phyloP scores from a whole-genome alignment of 139 green algal species.

The Chlorella sp. region DNA sequence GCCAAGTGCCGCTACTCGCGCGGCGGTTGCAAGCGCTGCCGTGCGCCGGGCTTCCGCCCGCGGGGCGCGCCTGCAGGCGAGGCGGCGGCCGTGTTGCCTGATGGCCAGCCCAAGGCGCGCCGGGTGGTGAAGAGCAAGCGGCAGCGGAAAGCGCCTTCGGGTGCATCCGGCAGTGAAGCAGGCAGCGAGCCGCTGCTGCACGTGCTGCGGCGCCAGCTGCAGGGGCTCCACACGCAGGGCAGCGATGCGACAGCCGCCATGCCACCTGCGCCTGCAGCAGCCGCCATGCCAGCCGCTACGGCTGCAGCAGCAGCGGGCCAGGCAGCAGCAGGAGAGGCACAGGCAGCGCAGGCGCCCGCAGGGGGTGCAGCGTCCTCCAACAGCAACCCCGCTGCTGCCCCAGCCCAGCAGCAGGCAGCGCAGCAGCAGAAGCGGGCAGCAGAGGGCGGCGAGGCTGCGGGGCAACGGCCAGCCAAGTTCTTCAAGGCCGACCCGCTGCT shows the following conservation, averaged over 20 bases:
- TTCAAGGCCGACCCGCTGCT: constrained; percentile 16
- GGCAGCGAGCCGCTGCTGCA: constrained; percentile 11
- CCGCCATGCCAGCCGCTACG: background rate
- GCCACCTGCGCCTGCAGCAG: no score
- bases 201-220: constrained; percentile 17
- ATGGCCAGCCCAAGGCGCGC: no score
- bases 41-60: constrained; percentile 11
- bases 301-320: background rate
- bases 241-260: background rate
- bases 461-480: constrained; percentile 6
- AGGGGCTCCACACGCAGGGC: background rate
- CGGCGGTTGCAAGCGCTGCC: constrained; percentile 35
- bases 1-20: constrained; percentile 24
- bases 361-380: background rate
- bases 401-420: background rate
- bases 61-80: background rate
- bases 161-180: no score
- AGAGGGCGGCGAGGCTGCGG: background rate
- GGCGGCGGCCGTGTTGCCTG: no score
- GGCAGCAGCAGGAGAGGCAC: background rate
- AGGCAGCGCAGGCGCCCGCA: background rate
- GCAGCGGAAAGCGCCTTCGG: no score
- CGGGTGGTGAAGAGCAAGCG: no score
- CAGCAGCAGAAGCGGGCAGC: constrained; percentile 6
- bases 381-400: no score